Evolutionary conservation across 2,329 filamentous ascomycete species (phyloP).

Genomic region (Colletotrichum scovillei): DNA sequence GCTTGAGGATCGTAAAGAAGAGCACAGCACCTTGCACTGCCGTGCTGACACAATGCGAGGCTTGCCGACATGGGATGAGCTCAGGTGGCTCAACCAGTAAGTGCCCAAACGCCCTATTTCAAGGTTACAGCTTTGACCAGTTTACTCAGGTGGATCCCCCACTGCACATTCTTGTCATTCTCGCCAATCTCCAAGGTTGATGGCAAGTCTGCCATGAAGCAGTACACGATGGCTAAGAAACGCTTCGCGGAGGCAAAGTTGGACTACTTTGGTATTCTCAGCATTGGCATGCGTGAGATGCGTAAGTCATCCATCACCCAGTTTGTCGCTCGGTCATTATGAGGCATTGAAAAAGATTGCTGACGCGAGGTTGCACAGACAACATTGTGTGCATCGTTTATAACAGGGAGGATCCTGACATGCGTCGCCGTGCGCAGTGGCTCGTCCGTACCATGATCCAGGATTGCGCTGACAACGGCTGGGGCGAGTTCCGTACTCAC

Average conservation of each 20-base stretch:
- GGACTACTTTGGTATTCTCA: constrained; percentile 54
- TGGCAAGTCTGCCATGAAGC: constrained; percentile 51
- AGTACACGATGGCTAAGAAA: constrained; percentile 49
- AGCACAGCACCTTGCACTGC: constrained; percentile 45
- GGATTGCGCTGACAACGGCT: constrained; percentile 53
- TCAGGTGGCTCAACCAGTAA: constrained; percentile 48
- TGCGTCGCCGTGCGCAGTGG: constrained; percentile 46
- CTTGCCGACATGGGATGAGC: constrained; percentile 49
- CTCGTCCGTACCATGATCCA: constrained; percentile 50
- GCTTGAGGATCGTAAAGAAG: constrained; percentile 33
- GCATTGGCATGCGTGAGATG: constrained; percentile 57
- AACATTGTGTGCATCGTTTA: constrained; percentile 67
- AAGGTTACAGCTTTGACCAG: neutral
- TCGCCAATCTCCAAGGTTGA: constrained; percentile 57
- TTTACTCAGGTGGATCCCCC: constrained; percentile 49
- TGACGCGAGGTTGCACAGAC: constrained; percentile 40
- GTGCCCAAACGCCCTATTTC: neutral
- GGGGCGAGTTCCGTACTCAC: constrained; percentile 60
- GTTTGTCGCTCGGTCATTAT: neutral
- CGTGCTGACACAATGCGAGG: constrained; percentile 40
- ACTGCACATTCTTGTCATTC: constrained; percentile 56
- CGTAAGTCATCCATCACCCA: constrained; percentile 37
- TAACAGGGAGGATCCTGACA: constrained; percentile 53
- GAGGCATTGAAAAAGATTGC: neutral
- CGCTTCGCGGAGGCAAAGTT: constrained; percentile 49